Conservation (phyloP, 2,329 filamentous ascomycete species). For the Pyricularia pennisetigena region DNA sequence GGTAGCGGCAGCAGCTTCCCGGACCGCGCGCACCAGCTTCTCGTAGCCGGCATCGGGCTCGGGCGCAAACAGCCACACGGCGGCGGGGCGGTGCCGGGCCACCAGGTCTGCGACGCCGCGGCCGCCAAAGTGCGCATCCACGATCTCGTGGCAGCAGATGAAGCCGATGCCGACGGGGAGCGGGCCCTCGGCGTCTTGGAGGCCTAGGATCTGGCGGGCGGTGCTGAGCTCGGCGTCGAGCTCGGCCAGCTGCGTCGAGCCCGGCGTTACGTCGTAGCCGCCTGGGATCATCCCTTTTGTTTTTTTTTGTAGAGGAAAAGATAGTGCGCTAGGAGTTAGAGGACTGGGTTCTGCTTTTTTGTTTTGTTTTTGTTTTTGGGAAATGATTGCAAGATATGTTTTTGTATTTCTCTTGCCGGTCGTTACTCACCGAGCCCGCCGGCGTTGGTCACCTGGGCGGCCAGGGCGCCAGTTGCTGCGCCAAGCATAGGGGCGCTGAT, state of each 20-base stretch:
- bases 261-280: conserved; percentile 21
- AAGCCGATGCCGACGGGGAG: conserved; percentile 52
- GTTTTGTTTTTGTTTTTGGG: conserved; percentile 6
- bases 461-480: conserved; percentile 24
- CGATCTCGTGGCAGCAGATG: conserved; percentile 40
- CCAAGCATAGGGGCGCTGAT: conserved; percentile 31
- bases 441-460: conserved; percentile 27
- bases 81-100: conserved; percentile 40
- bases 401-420: background rate
- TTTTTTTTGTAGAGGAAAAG: conserved; percentile 6
- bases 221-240: conserved; percentile 21
- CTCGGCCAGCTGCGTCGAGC: conserved; percentile 15
- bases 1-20: conserved; percentile 38
- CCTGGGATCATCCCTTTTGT: conserved; percentile 21
- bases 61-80: conserved; percentile 60
- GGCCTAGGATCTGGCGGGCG: conserved; percentile 15
- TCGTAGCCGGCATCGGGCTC: conserved; percentile 22
- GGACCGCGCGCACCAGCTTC: conserved; percentile 21
- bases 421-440: conserved; percentile 26
- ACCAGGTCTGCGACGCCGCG: conserved; percentile 39
- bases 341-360: background rate
- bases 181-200: conserved; percentile 11
- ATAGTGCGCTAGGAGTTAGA: background rate
- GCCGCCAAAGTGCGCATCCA: conserved; percentile 23
- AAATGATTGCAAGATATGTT: no score